Evolutionary conservation across 495 filamentous ascomycete species (phyloP).

Genomic region (Aspergillus homomorphus): DNA sequence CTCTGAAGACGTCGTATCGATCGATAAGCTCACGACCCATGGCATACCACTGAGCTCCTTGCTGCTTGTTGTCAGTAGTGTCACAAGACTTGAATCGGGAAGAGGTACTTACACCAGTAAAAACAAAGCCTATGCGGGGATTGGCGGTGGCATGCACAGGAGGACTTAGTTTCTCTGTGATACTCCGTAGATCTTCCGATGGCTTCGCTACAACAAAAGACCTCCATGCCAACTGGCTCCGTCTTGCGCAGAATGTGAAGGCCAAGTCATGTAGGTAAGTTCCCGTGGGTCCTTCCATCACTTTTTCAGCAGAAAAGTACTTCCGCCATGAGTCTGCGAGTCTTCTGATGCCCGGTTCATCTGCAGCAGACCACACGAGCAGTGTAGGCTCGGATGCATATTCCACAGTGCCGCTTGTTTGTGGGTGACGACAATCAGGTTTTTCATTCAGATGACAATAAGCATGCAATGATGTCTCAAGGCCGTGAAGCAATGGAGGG

Average conservation of each 20-base stretch:
- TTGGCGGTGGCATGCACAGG: neutral
- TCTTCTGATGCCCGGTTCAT: neutral
- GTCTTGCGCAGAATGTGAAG: neutral
- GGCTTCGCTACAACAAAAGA: neutral
- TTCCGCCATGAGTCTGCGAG: neutral
- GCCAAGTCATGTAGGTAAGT: neutral
- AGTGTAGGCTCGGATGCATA: neutral
- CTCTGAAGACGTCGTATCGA: neutral
- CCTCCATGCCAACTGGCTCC: neutral
- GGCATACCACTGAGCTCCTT: slow-evolving; percentile 4
- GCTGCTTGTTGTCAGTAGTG: neutral
- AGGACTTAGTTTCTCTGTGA: neutral
- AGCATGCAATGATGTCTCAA: neutral
- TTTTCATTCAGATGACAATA: neutral
- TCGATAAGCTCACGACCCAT: slow-evolving; percentile 2
- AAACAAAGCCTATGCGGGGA: neutral
- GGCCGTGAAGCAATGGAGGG: neutral
- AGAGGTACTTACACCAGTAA: neutral
- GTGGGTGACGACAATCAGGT: neutral
- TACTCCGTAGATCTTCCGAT: neutral
- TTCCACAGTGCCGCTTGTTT: neutral
- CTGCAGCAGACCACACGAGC: slow-evolving; percentile 1
- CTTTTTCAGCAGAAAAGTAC: neutral
- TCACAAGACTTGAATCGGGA: neutral
- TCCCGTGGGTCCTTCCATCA: no score